phyloP scores from a whole-genome alignment of 2,329 filamentous ascomycete genomes.

The Scytalidium sp. region DNA sequence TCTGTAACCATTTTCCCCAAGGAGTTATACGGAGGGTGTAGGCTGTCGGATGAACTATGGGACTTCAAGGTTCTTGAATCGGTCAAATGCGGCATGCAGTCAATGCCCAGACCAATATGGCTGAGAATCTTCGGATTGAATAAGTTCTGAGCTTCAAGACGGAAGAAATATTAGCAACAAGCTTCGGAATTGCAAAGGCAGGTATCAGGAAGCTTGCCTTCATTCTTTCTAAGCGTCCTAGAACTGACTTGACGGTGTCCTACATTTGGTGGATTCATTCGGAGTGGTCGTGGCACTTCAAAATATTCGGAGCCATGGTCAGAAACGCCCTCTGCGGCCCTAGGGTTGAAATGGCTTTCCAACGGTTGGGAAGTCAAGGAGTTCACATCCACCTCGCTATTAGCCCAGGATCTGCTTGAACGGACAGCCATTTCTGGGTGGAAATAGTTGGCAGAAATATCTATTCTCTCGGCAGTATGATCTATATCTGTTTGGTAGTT shows the following conservation, averaged over 20 bases:
- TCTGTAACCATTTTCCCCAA: not conserved
- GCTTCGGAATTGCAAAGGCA: not conserved
- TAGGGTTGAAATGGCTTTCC: not conserved
- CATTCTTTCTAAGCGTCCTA: constrained; percentile 18
- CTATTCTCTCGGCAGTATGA: too few species aligned
- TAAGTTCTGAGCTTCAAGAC: constrained; percentile 15
- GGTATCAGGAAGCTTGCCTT: constrained; percentile 12
- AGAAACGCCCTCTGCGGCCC: not conserved
- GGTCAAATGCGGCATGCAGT: constrained; percentile 13
- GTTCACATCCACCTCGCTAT: not conserved
- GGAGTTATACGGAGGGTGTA: not conserved
- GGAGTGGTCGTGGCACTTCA: not conserved
- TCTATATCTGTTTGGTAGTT: not conserved
- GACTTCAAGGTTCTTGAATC: constrained; percentile 12
- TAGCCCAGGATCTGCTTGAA: not conserved
- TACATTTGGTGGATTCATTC: not conserved
- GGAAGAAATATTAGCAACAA: not conserved
- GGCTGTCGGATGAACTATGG: not conserved
- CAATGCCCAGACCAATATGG: constrained; percentile 14
- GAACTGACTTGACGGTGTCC: not conserved
- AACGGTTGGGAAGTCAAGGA: not conserved
- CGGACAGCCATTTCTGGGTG: too few species aligned
- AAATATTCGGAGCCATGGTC: not conserved
- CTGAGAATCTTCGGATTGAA: constrained; percentile 11
- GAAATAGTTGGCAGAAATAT: too few species aligned